Evolutionary conservation across 2,329 filamentous ascomycete species (phyloP).

Genomic region (Graphilbum sp.): DNA sequence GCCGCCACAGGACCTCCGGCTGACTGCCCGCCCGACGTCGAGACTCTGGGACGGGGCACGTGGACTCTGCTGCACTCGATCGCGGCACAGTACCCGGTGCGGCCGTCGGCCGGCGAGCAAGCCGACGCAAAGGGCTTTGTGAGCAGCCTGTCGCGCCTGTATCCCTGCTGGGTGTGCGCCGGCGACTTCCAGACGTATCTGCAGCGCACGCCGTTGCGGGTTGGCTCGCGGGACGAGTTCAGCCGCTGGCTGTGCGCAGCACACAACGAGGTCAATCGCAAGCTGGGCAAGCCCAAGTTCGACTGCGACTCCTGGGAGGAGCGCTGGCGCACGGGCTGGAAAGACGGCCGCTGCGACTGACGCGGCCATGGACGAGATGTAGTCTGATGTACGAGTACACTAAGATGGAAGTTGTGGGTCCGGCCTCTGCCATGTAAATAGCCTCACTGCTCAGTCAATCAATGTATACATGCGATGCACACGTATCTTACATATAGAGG

Average conservation of each 20-base stretch:
- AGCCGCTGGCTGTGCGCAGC: constrained; percentile 72
- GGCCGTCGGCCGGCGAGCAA: constrained; percentile 53
- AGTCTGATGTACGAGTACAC: too few species aligned
- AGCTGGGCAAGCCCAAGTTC: constrained; percentile 80
- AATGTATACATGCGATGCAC: too few species aligned
- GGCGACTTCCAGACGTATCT: constrained; percentile 82
- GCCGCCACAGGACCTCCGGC: constrained; percentile 23
- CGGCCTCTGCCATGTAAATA: too few species aligned
- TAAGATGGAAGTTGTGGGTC: too few species aligned
- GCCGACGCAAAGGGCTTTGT: constrained; percentile 65
- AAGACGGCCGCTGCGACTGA: constrained; percentile 45
- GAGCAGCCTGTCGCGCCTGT: constrained; percentile 64
- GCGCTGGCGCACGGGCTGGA: constrained; percentile 85
- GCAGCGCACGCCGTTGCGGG: constrained; percentile 47
- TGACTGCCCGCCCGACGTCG: constrained; percentile 85
- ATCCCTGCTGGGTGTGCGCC: constrained; percentile 92
- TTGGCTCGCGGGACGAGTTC: constrained; percentile 49
- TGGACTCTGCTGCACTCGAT: constrained; percentile 94
- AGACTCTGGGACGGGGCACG: constrained; percentile 66
- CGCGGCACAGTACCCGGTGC: constrained; percentile 66
- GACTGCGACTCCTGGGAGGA: constrained; percentile 87
- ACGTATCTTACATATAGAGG: too few species aligned
- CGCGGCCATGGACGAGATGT: neutral
- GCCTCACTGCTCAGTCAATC: too few species aligned
- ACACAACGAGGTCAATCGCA: constrained; percentile 76